Evolutionary conservation across 2,329 filamentous ascomycete species (phyloP), one percentile per base, ranked within the genome.

Genomic region (Cordyceps militaris): DNA sequence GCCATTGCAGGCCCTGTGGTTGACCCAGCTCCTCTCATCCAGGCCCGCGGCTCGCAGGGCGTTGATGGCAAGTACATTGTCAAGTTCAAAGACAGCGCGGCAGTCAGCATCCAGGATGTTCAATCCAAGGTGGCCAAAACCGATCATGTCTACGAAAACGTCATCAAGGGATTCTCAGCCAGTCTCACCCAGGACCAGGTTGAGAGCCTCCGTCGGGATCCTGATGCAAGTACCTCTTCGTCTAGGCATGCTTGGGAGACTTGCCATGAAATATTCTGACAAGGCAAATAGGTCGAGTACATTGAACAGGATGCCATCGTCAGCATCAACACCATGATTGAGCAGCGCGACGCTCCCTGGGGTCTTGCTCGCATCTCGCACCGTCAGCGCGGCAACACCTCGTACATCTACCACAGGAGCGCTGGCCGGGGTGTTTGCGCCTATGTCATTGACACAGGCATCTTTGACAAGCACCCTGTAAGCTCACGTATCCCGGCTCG

Each of bases 371-470:
- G 71, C 13, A 63, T 74, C 49, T 74, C 72, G 16, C 66, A 64
- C 64, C 61, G 63, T 14, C 26, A 28, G 9, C 63, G 65, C 2
- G 64, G 64, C 14, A 52, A 58, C 1, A 65, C 63, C 8, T 60
- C 60, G 14, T 74, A 72, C 62, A 60, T 61, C 52, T 74, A 70
- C 60, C 70, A 74, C 58, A 63, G 65, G 1, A 66, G 59, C 16
- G 70, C 70, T 1, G 74, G 72, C 30, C 62, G 64, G 52, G 72
- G 69, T 16, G 70, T 69, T 7, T 75, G 69, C 32, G 70, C 69
- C 24, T 77, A 76, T 61, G 68, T 77, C 42, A 69, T 77, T 48
- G 75, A 77, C 64, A 73, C 74, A 13, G 74, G 75, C n/a, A 72
- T 75, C 61, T 65, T 62, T 32, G 40, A 63, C 2, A 61, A 62